Base-by-base conservation (phyloP, 208 protist genomes). In the Trypanosoma congolense region DNA sequence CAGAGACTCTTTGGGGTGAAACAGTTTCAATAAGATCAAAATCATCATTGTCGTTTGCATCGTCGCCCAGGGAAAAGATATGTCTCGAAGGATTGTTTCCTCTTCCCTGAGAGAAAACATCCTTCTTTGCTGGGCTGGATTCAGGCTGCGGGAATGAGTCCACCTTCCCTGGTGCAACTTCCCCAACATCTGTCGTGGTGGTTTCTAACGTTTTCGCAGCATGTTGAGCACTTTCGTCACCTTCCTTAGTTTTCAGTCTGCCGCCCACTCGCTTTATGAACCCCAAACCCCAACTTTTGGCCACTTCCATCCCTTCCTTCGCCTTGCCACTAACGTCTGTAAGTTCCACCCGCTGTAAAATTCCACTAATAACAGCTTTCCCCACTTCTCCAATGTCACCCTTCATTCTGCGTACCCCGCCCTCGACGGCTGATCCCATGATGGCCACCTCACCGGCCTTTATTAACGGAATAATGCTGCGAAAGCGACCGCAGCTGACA, bases 401-500 rank as follows among this genome's bases (percentile, higher is more conserved):
- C 6, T 54, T 6, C 18, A 50, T n/a, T 2, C 24, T 21, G 16
- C 56, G 18, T 6, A 18, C 9, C 24, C 14, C n/a, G 2, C 40
- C 48, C 1, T 21, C 33, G 2, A 2, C 16, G 9, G 24, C 43
- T 58, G 60, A 52, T 40, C 70, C 30, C 21, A 66, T 56, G 1
- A 77, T 67, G 0, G 59, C 36, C 14, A 90, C 76, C 3, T 43
- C 28, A 21, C 49, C 6, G n/a, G 68, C 63, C 31, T 73, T 69
- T 44, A 94, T 80, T 22, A 93, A 72, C 26, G 83, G 80, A 28
- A 92, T 68, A 38, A 87, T 63, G 9, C 63, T 61, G 31, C 77
- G 71, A 63, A 96, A 93, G 47, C 90, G 86, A 36, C 80, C 84
- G 40, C 90, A 63, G 62, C 87, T 86, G 14, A 96, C 74, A 47